Evolutionary conservation across 352 stramenopile genomes (phyloP), one percentile per base, ranked within the genome.

Genomic region (Phytophthora constricta): DNA sequence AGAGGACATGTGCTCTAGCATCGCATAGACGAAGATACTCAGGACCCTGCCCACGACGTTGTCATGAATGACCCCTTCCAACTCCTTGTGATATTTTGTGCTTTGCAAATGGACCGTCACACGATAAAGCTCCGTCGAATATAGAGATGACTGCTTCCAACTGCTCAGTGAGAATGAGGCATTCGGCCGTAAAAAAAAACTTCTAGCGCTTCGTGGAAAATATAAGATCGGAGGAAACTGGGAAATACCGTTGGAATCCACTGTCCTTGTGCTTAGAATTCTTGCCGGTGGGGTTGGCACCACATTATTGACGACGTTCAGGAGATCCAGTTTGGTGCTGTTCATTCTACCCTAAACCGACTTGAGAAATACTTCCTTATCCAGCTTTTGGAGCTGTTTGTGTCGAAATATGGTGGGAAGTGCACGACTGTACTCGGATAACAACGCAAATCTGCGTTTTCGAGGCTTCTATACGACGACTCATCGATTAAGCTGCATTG

Each of bases 1-100:
- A 1, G 72, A 52, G 22, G 68, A 76, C 5, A 42, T 11, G 14
- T 69, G 20, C 37, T 76, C 68, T 17, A 72, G 28, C 8, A 62
- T 3, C 17, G 53, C 54, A 56, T 72, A 72, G 20, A 67, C n/a
- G 7, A 60, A 47, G 9, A 76, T 42, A 26, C 22, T 65, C n/a
- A n/a, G 20, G 7, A 66, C 43, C n/a, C 19, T 51, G 17, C 14
- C 22, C 0, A 26, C 20, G 13, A 70, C 27, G 19, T 33, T 33
- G 13, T 28, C 17, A 1, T 16, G 20, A 3, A 25, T 34, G 7
- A 70, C 54, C 2, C 31, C 19, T 19, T 61, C 39, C 9, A 69
- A 46, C 43, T 72, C 65, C 17, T 55, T 28, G 37, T 77, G 72
- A 27, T 65, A 77, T 16, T 52, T 5, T 23, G 41, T 9, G 41